phyloP scores from a whole-genome alignment of 257 asterid species.

The Plantago ovata region DNA sequence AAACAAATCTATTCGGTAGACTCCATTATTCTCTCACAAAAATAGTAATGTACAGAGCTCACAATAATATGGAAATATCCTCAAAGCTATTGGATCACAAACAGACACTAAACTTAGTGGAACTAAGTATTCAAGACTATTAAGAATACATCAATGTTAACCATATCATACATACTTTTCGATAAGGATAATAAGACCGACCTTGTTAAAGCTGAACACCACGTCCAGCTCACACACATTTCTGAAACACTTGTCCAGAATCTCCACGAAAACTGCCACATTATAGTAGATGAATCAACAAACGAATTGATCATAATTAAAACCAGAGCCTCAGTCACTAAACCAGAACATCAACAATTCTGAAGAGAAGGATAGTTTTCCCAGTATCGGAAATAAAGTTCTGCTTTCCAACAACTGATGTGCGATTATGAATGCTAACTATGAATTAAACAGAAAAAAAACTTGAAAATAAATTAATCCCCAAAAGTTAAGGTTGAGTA shows the following conservation, averaged over 20 bases:
- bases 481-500: background rate
- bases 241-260: conserved; percentile 86
- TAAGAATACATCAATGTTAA: background rate
- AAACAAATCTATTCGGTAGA: conserved; percentile 6
- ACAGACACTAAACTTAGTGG: background rate
- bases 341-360: background rate
- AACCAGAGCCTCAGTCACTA: background rate
- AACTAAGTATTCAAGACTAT: background rate
- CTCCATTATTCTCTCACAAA: background rate
- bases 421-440: background rate
- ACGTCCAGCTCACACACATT: conserved; percentile 93
- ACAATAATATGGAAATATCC: background rate
- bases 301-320: conserved; percentile 1
- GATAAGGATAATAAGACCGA: conserved; percentile 30
- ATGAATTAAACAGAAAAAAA: background rate
- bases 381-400: background rate
- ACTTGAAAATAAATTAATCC: conserved; percentile 5
- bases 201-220: conserved; percentile 92
- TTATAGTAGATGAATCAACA: conserved; percentile 11
- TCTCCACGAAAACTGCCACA: conserved; percentile 85
- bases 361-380: background rate
- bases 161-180: background rate
- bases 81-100: background rate
- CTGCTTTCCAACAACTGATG: background rate
- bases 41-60: background rate